Evolutionary conservation across 2,329 filamentous ascomycete genomes (phyloP).

Genomic region (Beauveria australis): DNA sequence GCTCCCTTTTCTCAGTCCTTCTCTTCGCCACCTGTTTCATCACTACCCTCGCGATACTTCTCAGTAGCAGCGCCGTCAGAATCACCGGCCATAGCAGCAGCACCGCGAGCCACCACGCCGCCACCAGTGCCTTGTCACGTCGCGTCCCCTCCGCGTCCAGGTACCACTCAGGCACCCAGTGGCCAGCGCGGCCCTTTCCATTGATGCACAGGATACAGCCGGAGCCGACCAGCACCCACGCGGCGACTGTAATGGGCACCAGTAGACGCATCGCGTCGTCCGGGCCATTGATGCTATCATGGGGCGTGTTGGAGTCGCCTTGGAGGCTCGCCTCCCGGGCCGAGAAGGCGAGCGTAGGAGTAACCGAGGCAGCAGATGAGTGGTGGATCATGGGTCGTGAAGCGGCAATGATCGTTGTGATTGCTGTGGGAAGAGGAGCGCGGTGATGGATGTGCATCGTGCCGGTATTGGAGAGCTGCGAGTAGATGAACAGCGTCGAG

Average conservation of each 20-base stretch:
- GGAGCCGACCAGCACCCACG: conserved; percentile 24
- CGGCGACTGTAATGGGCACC: conserved; percentile 18
- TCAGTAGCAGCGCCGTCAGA: conserved; percentile 51
- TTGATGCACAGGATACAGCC: conserved; percentile 26
- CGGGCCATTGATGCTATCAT: not conserved
- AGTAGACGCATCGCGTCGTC: conserved; percentile 13
- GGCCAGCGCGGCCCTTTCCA: conserved; percentile 19
- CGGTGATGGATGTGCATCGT: not conserved
- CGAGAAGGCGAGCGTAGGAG: too few species aligned
- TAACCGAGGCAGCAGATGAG: too few species aligned
- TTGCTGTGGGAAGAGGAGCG: not conserved
- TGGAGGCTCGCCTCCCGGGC: too few species aligned
- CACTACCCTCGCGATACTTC: not conserved
- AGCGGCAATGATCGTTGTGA: not conserved
- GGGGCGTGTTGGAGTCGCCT: not conserved
- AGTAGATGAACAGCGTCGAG: not conserved
- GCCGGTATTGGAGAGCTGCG: not conserved
- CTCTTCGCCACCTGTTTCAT: not conserved
- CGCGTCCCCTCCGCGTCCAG: conserved; percentile 18
- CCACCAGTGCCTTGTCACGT: conserved; percentile 17
- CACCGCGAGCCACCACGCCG: conserved; percentile 22
- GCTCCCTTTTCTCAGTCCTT: not conserved
- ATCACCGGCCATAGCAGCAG: conserved; percentile 47
- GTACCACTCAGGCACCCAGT: conserved; percentile 28
- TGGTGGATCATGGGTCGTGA: not conserved